Evolutionary conservation across 768 basidiomycete species (phyloP).

Genomic region (Mycena epipterygia): DNA sequence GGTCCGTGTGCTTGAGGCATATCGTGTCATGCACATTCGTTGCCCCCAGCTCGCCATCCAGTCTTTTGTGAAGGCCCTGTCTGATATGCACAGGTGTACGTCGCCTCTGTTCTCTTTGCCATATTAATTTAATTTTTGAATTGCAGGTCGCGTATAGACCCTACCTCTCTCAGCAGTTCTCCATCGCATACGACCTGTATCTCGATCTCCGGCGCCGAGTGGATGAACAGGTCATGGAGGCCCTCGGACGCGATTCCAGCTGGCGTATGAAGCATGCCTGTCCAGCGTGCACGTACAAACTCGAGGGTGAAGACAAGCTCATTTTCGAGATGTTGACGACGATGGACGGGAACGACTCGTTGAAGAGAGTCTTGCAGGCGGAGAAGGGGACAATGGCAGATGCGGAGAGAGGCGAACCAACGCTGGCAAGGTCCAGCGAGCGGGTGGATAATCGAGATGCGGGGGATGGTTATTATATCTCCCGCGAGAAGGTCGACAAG

Average conservation of each 20-base stretch:
- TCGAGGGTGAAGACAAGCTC: conserved; percentile 38
- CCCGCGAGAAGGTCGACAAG: conserved; percentile 25
- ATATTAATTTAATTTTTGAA: background rate
- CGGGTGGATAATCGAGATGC: conserved; percentile 19
- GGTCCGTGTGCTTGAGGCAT: conserved; percentile 14
- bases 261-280: conserved; percentile 42
- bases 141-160: conserved; percentile 20
- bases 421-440: conserved; percentile 12
- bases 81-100: background rate
- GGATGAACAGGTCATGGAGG: conserved; percentile 10
- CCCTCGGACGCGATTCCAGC: conserved; percentile 8
- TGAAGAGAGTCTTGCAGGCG: conserved; percentile 26
- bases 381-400: background rate
- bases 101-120: background rate
- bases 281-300: conserved; percentile 42
- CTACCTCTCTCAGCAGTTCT: conserved; percentile 32
- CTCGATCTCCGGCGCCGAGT: conserved; percentile 23
- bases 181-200: conserved; percentile 39
- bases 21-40: background rate
- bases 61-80: conserved; percentile 11
- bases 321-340: conserved; percentile 33
- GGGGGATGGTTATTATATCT: conserved; percentile 18
- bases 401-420: conserved; percentile 12
- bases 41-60: conserved; percentile 30
- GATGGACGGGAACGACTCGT: conserved; percentile 45